These are phyloP conservation scores for Taphrina populina DNA, from an alignment of 1,139 yeast genomes.

Conservation along the genomic window DNA sequence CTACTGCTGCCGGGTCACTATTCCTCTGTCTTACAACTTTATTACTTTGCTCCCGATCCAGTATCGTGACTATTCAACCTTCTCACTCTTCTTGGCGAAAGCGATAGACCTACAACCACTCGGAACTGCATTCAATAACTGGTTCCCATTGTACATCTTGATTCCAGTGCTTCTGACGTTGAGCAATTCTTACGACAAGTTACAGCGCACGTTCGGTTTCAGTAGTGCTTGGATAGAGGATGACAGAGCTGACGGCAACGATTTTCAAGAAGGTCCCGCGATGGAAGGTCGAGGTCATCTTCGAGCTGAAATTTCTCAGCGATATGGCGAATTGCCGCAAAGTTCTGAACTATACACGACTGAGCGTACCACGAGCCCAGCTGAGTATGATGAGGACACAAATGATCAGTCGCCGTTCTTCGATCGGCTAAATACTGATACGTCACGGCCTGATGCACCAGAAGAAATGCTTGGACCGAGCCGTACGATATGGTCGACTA, in stretches of 20 bases:
- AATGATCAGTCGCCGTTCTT: background rate
- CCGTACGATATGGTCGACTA: no score
- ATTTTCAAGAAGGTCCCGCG: conserved; percentile 11
- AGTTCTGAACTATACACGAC: background rate
- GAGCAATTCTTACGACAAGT: conserved; percentile 49
- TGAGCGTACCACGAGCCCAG: background rate
- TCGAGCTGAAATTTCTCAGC: conserved; percentile 1
- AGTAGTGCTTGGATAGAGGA: conserved; percentile 11
- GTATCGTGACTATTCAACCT: conserved; percentile 49
- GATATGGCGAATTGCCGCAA: conserved; percentile 9
- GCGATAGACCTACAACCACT: conserved; percentile 73
- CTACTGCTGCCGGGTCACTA: conserved; percentile 76
- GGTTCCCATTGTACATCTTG: conserved; percentile 70
- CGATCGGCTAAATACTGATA: no score
- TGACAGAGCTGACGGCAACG: no score
- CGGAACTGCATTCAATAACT: conserved; percentile 68
- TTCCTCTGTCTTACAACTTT: conserved; percentile 78
- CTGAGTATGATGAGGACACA: background rate
- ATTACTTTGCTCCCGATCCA: conserved; percentile 51
- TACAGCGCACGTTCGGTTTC: conserved; percentile 3
- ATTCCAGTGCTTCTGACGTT: conserved; percentile 64
- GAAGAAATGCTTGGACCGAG: no score
- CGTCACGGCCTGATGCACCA: no score
- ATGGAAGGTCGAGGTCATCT: conserved; percentile 3
- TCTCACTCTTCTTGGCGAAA: conserved; percentile 63